These are phyloP conservation scores for Helianthus annuus DNA, from an alignment of 129 eudicot genomes.

Conservation along the genomic window HanXRQr2.0-SUNRISE NC_035448.2:28528949-28529448, in stretches of 20 bases:
- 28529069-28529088: constrained; percentile 80
- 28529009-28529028: constrained; percentile 74
- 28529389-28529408: constrained; percentile 57
- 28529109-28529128: constrained; percentile 72
- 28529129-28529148: constrained; percentile 90
- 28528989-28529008: constrained; percentile 66
- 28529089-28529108: constrained; percentile 49
- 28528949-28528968: constrained; percentile 51
- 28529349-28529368: constrained; percentile 50
- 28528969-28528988: constrained; percentile 42
- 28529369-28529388: constrained; percentile 50
- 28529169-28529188: constrained; percentile 49
- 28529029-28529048: constrained; percentile 54
- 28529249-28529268: constrained; percentile 51
- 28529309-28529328: constrained; percentile 86
- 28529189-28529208: constrained; percentile 47
- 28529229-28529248: constrained; percentile 94
- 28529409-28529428: constrained; percentile 70
- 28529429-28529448: constrained; percentile 66
- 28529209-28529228: constrained; percentile 76
- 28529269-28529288: constrained; percentile 44
- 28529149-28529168: constrained; percentile 64
- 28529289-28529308: constrained; percentile 72
- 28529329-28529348: constrained; percentile 64
- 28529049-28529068: constrained; percentile 56